Percentiles rank a stretch among this genome's conserved stretches.
phyloP scores from a whole-genome alignment of 2,329 filamentous ascomycete genomes.

The Ascochyta rabiei region DNA sequence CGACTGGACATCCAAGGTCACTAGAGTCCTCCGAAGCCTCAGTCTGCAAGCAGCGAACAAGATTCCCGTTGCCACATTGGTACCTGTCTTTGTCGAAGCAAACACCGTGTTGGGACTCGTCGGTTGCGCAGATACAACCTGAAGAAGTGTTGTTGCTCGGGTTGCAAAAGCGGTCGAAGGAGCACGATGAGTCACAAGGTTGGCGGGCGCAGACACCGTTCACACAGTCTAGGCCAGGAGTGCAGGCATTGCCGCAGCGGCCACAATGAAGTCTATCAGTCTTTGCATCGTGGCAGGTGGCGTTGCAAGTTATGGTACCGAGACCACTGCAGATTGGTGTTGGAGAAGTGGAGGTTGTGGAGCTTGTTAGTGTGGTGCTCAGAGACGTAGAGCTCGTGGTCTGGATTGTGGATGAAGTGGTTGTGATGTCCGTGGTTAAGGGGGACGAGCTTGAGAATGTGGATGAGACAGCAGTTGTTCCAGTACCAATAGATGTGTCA shows the following conservation, averaged over 20 bases:
- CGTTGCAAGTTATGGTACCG: slow-evolving; percentile 20
- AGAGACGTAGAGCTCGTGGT: neutral
- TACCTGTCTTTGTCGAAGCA: slow-evolving; percentile 37
- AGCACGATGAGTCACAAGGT: slow-evolving; percentile 39
- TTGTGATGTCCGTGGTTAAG: neutral
- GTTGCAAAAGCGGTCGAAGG: slow-evolving; percentile 33
- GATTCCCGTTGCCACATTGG: slow-evolving; percentile 15
- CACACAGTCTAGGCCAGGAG: slow-evolving; percentile 29
- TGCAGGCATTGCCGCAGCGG: slow-evolving; percentile 34
- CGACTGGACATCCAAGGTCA: slow-evolving; percentile 20
- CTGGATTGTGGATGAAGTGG: neutral
- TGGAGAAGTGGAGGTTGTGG: neutral
- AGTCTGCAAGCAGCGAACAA: neutral
- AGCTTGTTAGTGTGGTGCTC: neutral
- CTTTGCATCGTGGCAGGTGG: slow-evolving; percentile 29
- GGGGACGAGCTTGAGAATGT: neutral
- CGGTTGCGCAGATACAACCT: slow-evolving; percentile 38
- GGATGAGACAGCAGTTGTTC: neutral
- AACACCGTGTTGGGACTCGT: slow-evolving; percentile 30
- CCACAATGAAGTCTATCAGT: slow-evolving; percentile 36
- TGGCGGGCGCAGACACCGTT: slow-evolving; percentile 43
- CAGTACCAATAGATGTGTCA: slow-evolving; percentile 1
- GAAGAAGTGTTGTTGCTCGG: slow-evolving; percentile 16
- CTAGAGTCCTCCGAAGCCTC: slow-evolving; percentile 3
- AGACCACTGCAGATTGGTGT: slow-evolving; percentile 12